phyloP scores from a whole-genome alignment of 306 rosid species.

The Hippophae tibetana region DNA sequence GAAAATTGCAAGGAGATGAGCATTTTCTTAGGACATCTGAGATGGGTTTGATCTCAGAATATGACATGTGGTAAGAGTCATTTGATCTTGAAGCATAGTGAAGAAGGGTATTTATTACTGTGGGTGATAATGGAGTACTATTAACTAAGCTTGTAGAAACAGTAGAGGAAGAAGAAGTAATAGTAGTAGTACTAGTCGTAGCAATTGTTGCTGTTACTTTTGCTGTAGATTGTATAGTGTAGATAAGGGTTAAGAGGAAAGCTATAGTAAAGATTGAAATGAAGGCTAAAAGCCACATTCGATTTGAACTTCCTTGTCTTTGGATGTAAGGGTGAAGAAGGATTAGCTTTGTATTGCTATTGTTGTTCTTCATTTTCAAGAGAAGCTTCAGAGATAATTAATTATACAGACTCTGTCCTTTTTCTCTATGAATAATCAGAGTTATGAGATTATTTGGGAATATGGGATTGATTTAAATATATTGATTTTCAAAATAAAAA shows the following conservation, averaged over 20 bases:
- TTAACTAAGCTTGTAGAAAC: background rate
- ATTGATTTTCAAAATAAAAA: slow-evolving; percentile 12
- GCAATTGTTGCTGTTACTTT: slow-evolving; percentile 7
- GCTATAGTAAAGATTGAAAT: slow-evolving; percentile 75
- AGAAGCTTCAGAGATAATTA: too few species aligned
- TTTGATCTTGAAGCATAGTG: slow-evolving; percentile 78
- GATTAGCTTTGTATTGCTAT: slow-evolving; percentile 69
- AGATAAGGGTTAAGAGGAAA: slow-evolving; percentile 62
- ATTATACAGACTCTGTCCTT: background rate
- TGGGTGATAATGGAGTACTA: slow-evolving; percentile 40
- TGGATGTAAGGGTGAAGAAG: slow-evolving; percentile 98
- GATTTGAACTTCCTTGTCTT: slow-evolving; percentile 82
- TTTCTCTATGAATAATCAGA: background rate
- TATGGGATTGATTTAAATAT: slow-evolving; percentile 44
- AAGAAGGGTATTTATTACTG: slow-evolving; percentile 78
- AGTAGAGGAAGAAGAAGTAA: slow-evolving; percentile 18
- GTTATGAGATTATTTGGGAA: background rate
- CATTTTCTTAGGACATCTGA: slow-evolving; percentile 82
- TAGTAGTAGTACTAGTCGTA: slow-evolving; percentile 19
- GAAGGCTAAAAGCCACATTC: slow-evolving; percentile 73
- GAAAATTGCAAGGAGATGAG: slow-evolving; percentile 63
- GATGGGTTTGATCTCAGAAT: slow-evolving; percentile 69
- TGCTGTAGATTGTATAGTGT: slow-evolving; percentile 51
- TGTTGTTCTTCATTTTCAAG: slow-evolving; percentile 48
- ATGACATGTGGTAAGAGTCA: slow-evolving; percentile 66